Conservation (phyloP, 129 eudicot species). For the Artemisia argyi region DNA sequence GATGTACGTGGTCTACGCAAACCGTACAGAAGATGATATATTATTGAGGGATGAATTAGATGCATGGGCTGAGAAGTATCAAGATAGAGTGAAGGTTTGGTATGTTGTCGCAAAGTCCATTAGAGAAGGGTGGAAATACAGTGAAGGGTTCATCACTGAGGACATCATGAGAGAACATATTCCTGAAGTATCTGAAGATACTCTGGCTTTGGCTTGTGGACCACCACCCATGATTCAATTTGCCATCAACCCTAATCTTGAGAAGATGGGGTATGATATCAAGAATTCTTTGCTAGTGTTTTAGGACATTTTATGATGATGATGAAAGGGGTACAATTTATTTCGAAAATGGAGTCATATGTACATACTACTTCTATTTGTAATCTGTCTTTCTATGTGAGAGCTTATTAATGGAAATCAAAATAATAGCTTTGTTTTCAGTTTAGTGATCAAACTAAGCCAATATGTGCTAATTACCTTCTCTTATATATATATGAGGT, state of each 20-base stretch:
- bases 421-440: conserved; percentile 1
- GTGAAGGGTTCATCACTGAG: conserved; percentile 64
- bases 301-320: conserved; percentile 19
- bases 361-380: conserved; percentile 29
- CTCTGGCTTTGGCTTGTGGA: conserved; percentile 90
- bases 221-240: conserved; percentile 98
- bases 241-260: conserved; percentile 84
- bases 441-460: neutral
- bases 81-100: conserved; percentile 82
- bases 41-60: conserved; percentile 78
- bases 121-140: conserved; percentile 75
- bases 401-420: conserved; percentile 1
- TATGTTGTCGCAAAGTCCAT: conserved; percentile 61
- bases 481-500: too few species aligned
- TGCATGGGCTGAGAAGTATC: conserved; percentile 59
- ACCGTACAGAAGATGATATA: conserved; percentile 93
- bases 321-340: conserved; percentile 11
- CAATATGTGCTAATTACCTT: neutral
- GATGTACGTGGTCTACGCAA: conserved; percentile 89
- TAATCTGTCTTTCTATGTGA: conserved; percentile 8
- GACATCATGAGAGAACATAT: conserved; percentile 60
- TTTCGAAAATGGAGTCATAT: conserved; percentile 21
- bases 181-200: conserved; percentile 49
- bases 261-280: conserved; percentile 85
- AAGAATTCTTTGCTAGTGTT: conserved; percentile 79